Percentiles rank a stretch among this genome's conserved stretches.
These are phyloP conservation scores for Rostrohypoxylon terebratum DNA, from an alignment of 495 filamentous ascomycete species.

Conservation along the genomic window DNA sequence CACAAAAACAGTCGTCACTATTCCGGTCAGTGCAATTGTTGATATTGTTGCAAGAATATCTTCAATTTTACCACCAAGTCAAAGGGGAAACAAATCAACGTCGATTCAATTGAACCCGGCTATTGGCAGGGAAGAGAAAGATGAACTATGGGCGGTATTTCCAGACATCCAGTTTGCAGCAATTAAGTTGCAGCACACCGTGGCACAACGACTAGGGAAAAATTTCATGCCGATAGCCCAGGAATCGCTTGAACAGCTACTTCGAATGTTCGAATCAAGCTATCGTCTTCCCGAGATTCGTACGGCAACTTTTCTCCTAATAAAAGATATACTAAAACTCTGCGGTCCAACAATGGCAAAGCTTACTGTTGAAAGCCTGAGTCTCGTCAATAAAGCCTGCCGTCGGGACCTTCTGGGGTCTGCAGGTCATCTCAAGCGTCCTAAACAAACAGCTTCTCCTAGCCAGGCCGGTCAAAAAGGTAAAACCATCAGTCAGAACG, in stretches of 20 bases:
- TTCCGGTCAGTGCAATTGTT: constrained; percentile 73
- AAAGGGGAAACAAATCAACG: constrained; percentile 45
- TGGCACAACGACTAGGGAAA: constrained; percentile 66
- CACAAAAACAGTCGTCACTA: constrained; percentile 69
- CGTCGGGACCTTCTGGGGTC: constrained; percentile 72
- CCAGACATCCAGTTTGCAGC: constrained; percentile 78
- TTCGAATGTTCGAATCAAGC: constrained; percentile 75
- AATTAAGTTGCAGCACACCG: constrained; percentile 65
- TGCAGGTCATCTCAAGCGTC: constrained; percentile 51
- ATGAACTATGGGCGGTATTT: constrained; percentile 75
- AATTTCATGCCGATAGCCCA: constrained; percentile 66
- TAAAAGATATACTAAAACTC: constrained; percentile 66
- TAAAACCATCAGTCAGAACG: constrained; percentile 53
- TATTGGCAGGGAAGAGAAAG: constrained; percentile 80
- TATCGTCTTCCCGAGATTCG: constrained; percentile 68
- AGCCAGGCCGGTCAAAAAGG: constrained; percentile 44
- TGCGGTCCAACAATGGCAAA: constrained; percentile 74
- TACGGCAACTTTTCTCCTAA: constrained; percentile 67
- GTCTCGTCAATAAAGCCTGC: constrained; percentile 66
- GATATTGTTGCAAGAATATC: constrained; percentile 76
- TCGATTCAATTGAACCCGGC: constrained; percentile 69
- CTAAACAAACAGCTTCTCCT: constrained; percentile 42
- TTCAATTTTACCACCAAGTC: constrained; percentile 69
- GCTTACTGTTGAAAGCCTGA: constrained; percentile 67
- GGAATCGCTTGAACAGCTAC: constrained; percentile 72